These are phyloP conservation scores for Saccharomycopsis amapae DNA, from an alignment of 805 yeast genomes.

Conservation along the genomic window DNA sequence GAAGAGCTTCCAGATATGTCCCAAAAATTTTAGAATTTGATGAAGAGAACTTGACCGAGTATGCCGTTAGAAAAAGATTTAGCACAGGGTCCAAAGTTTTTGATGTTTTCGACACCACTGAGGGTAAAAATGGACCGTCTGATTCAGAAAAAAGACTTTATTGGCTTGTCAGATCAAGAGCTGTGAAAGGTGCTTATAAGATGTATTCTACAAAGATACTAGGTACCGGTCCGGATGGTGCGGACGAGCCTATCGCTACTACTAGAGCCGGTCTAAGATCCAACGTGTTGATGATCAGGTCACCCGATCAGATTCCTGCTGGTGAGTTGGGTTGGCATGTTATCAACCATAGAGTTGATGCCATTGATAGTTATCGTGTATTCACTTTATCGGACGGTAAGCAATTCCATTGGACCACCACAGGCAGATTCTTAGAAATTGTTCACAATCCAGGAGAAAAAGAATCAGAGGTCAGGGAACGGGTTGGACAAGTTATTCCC, in stretches of 20 bases:
- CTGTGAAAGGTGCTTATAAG: slow-evolving; percentile 59
- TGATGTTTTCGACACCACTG: slow-evolving; percentile 45
- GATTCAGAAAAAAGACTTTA: slow-evolving; percentile 40
- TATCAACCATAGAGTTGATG: slow-evolving; percentile 53
- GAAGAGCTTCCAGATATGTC: slow-evolving; percentile 48
- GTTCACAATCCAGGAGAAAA: slow-evolving; percentile 56
- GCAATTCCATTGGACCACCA: slow-evolving; percentile 59
- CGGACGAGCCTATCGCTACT: slow-evolving; percentile 52
- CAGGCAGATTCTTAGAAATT: slow-evolving; percentile 50
- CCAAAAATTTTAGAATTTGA: slow-evolving; percentile 43
- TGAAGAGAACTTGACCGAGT: slow-evolving; percentile 33
- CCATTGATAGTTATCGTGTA: slow-evolving; percentile 51
- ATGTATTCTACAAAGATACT: slow-evolving; percentile 39
- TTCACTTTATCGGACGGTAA: slow-evolving; percentile 54
- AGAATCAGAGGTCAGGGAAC: slow-evolving; percentile 55
- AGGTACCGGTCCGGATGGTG: slow-evolving; percentile 40
- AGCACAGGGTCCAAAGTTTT: slow-evolving; percentile 55
- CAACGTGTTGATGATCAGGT: slow-evolving; percentile 47
- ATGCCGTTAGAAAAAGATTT: slow-evolving; percentile 46
- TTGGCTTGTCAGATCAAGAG: slow-evolving; percentile 55
- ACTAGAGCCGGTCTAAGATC: slow-evolving; percentile 56
- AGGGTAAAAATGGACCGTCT: slow-evolving; percentile 31
- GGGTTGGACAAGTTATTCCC: slow-evolving; percentile 53
- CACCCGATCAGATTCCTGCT: slow-evolving; percentile 39
- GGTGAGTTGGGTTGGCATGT: slow-evolving; percentile 61